Evolutionary conservation across 2,329 filamentous ascomycete species (phyloP), one percentile per base, ranked within the genome.

Genomic region (Cladophialophora exuberans): DNA sequence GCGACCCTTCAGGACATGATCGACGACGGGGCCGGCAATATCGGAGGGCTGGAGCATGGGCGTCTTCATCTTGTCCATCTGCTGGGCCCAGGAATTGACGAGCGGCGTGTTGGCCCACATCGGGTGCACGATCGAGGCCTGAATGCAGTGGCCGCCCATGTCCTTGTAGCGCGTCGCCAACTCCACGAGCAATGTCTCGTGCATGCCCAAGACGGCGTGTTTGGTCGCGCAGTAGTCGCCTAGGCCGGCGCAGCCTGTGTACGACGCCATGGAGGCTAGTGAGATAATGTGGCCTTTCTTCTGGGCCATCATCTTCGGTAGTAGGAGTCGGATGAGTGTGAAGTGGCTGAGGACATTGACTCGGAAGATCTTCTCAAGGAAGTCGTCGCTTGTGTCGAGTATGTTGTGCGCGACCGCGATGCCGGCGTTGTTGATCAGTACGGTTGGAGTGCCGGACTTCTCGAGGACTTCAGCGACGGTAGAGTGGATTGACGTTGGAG

Each of bases 281-380:
- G 84, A 89, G 20, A 90, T 84, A 39, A 90, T 70, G 78, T 88
- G 87, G 57, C 88, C 87, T 71, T 90, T 87, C 72, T 89, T 84
- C 13, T 66, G 66, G 5, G 71, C 66, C 48, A 86, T 71, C 79
- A 90, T 87, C 59, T 72, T 66, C 0, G 87, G 87, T 1, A 91
- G 73, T 69, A 90, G 89, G 50, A 85, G 79, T 64, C 83, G 81
- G 2, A 79, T 71, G 10, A 84, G 78, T 75, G 79, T 85, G 74
- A 83, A 89, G 71, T 87, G 86, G 2, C 84, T 76, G 28, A 90
- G 68, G 0, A 83, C 76, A 72, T 90, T 90, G 62, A 90, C 83
- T 52, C 84, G 83, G 68, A 90, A 89, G 49, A 85, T 87, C 65
- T 85, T 82, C 28, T 81, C 80, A 60, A 88, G 76, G 61, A 85